Conservation (phyloP, 768 basidiomycete species). For the Trametes cinnabarina region DNA sequence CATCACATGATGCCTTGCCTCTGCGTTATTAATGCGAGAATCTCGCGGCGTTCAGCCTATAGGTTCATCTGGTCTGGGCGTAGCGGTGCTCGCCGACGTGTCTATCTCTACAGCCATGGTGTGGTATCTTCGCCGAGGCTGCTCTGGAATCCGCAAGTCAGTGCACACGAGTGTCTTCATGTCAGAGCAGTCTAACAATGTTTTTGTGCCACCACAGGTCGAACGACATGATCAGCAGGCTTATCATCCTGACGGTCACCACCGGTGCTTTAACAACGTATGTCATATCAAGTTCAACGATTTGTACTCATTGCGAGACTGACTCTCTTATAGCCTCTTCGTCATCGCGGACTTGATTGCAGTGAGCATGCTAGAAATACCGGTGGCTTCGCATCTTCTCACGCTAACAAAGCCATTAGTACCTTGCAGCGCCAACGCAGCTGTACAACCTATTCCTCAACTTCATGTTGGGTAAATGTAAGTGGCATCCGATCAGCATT, state of each 20-base stretch:
- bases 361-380: background rate
- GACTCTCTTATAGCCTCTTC: too few relatives aligned
- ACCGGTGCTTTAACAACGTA: background rate
- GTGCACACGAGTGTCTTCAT: background rate
- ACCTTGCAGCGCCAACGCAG: background rate
- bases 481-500: background rate
- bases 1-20: background rate
- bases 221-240: constrained; percentile 1
- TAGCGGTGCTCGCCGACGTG: constrained; percentile 2
- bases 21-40: background rate
- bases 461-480: constrained; percentile 4
- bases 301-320: too few relatives aligned
- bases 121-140: background rate
- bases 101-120: constrained; percentile 1
- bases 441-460: constrained; percentile 1
- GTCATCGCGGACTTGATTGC: constrained; percentile 1
- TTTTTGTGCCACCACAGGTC: background rate
- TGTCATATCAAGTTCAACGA: too few relatives aligned
- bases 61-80: background rate
- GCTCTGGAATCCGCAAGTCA: background rate
- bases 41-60: background rate
- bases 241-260: constrained; percentile 1
- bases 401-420: background rate
- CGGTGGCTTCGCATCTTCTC: background rate
- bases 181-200: background rate